Evolutionary conservation across 1,139 yeast genomes (phyloP), one percentile per base, ranked within the genome.

Genomic region (Diutina rugosa): DNA sequence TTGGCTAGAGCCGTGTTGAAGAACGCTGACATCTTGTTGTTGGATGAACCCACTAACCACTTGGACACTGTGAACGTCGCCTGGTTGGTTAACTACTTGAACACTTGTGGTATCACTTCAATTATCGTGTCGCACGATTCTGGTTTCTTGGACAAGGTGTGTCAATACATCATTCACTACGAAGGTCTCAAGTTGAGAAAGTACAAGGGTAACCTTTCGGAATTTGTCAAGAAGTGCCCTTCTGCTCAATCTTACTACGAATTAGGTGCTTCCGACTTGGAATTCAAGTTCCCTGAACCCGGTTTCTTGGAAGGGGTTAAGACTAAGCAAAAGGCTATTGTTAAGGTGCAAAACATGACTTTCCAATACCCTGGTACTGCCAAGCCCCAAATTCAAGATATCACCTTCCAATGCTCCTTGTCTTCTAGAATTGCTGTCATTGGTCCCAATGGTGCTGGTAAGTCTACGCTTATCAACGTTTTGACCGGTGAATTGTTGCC

Each of bases 401-500:
- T 93, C 67, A 86, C 86, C 76, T 93, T 91, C 97, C 98, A 91
- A 83, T 90, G 96, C 82, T 93, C 99, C 64, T 82, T 93, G 73
- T 91, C 98, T 62, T 93, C 99, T 56, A 91, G 99, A 86, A 91
- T 93, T 87, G 99, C 99, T 67, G 98, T 93, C 75, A 90, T 93
- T 80, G 99, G 99, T 79, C 98, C 98, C 76, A 93, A 93, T 78
- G 99, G 99, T 87, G 98, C 98, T 73, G 99, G 98, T 87, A 93
- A 93, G 81, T 91, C 98, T 63, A 93, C 98, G 68, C 86, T 93
- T 80, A 90, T 93, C 76, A 93, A 93, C 75, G 97, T 91, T 62
- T 86, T 93, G 80, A 93, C 99, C 67, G 99, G 99, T 88, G 99
- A 93, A 84, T 87, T 93, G 73, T 82, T 93, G 74, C 99, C 99